Evolutionary conservation across 768 basidiomycete species (phyloP).

Genomic region (Russula emetica): DNA sequence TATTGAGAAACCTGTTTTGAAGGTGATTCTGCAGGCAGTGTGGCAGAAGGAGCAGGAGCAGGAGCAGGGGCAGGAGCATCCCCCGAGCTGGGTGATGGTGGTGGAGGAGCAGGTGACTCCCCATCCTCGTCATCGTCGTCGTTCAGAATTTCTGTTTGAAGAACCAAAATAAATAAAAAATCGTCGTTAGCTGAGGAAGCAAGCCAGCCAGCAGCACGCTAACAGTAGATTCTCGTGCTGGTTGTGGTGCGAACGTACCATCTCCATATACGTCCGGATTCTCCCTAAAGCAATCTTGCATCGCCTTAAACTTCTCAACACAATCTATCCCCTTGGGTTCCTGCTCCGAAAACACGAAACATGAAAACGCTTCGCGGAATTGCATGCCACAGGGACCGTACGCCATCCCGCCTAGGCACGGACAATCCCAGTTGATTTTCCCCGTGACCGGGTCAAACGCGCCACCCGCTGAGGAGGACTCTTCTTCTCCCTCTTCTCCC

Average conservation of each 20-base stretch:
- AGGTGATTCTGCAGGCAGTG: background rate
- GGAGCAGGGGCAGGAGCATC: slow-evolving; percentile 2
- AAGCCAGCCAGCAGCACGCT: slow-evolving; percentile 7
- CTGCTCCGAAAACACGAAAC: slow-evolving; percentile 89
- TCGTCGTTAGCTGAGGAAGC: background rate
- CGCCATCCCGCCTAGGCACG: slow-evolving; percentile 98
- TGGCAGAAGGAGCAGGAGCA: background rate
- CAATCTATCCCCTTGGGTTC: slow-evolving; percentile 99
- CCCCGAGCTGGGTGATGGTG: background rate
- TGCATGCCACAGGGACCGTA: slow-evolving; percentile 91
- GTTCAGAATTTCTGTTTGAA: slow-evolving; percentile 22
- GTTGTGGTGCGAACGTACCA: slow-evolving; percentile 60
- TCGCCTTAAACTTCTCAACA: slow-evolving; percentile 93
- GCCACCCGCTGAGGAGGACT: slow-evolving; percentile 34
- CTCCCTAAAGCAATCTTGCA: slow-evolving; percentile 96
- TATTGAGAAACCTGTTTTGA: background rate
- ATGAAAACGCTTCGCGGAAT: slow-evolving; percentile 94
- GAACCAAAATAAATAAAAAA: too few species aligned
- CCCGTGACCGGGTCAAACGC: slow-evolving; percentile 97
- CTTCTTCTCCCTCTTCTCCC: slow-evolving; percentile 29
- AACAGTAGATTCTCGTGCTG: too few species aligned
- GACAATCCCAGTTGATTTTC: slow-evolving; percentile 99
- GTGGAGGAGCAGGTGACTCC: background rate
- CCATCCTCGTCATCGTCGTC: slow-evolving; percentile 27
- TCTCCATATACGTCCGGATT: slow-evolving; percentile 96